Evolutionary conservation across 2,329 filamentous ascomycete genomes (phyloP).

Genomic region (Sporothrix schenckii): DNA sequence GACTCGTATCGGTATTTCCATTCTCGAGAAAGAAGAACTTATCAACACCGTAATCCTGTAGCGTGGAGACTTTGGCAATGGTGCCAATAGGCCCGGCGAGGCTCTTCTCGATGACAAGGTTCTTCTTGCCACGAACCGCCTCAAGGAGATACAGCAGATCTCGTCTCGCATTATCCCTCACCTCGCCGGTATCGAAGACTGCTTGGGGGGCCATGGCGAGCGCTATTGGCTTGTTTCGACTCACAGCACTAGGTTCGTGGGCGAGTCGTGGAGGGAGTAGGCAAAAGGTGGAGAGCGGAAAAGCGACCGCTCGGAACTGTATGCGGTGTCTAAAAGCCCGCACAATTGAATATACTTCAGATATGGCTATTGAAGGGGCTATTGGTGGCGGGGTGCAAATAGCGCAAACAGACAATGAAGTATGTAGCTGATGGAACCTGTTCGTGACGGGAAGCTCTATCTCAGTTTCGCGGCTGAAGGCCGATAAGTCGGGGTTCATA

Average conservation of each 20-base stretch:
- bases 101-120: conserved; percentile 87
- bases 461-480: too few species aligned
- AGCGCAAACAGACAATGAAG: too few species aligned
- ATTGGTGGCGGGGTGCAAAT: neutral
- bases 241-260: neutral
- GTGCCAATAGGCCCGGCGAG: conserved; percentile 87
- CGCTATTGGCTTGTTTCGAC: conserved; percentile 39
- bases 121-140: conserved; percentile 98
- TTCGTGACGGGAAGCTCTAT: too few species aligned
- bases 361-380: neutral
- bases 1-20: conserved; percentile 88
- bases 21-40: conserved; percentile 98
- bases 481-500: too few species aligned
- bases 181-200: conserved; percentile 73
- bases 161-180: conserved; percentile 80
- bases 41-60: conserved; percentile 97
- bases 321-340: neutral
- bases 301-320: neutral
- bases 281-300: neutral
- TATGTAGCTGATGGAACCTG: too few species aligned
- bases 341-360: neutral
- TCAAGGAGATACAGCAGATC: conserved; percentile 90
- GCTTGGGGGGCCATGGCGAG: conserved; percentile 69
- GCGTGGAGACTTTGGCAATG: conserved; percentile 90
- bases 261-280: neutral